Base-by-base conservation (phyloP, 1,139 yeast species). In the Pichia sp. region DNA sequence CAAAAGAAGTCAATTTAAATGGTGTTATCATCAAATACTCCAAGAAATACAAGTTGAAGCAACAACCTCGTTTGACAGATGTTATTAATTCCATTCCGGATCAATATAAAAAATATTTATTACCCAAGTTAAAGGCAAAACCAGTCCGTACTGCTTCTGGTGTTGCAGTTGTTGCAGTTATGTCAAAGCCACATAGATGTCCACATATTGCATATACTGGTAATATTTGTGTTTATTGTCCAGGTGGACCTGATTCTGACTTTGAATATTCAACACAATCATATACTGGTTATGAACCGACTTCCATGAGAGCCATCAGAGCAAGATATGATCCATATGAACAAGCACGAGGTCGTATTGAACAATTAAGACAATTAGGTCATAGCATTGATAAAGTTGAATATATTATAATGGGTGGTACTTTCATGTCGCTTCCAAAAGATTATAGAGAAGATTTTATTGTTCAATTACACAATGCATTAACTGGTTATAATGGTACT, bases 121-220 rank as follows among this genome's bases (percentile, higher is more conserved):
- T 94, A 40, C 98, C 98, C 3, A 90, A 90, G 66, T 73, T 92
- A 42, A 87, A 92, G 68, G 98, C 98, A 28, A 92, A 92, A 64
- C 99, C 99, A 0, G 97, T 92, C 41, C 77, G 99, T 65, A 94
- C 99, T 0, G 99, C 99, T 0, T 86, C 96, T 10, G 99, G 92
- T 59, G 94, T 92, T 49, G 98, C 98, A 6, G 98, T 92, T 24
- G 98, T 92, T 41, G 98, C 98, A 0, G 97, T 94, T 32, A 92
- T 94, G 97, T 92, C 97, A 69, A 94, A 92, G 64, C 98, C 98
- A 4, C 98, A 92, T 65, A 76, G 99, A 69, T 92, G 99, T 68
- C 99, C 99, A 30, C 99, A 92, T 65, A 94, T 92, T 59, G 97
- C 98, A 30, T 94, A 92, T 64, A 92, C 99, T 0, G 99, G 99